Evolutionary conservation across 495 filamentous ascomycete genomes (phyloP), one percentile per base, ranked within the genome.

Genomic region (Neurospora pannonica): DNA sequence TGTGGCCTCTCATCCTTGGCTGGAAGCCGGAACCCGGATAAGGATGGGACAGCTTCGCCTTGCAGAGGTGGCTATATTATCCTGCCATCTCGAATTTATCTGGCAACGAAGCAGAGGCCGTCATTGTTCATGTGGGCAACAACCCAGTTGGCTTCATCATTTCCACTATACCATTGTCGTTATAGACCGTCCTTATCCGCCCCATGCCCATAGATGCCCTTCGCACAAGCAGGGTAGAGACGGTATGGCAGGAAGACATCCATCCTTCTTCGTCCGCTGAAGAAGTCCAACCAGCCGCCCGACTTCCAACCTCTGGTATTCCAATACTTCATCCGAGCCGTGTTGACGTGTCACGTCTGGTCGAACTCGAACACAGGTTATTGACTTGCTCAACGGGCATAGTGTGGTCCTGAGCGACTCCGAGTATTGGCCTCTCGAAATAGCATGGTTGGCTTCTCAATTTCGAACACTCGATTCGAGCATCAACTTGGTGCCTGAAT

Each of bases 1-100:
- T 48, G 19, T 48, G 40, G 40, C 40, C 40, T 43, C 40, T 48
- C 43, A 24, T 48, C n/a, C 43, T 48, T 48, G 43, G 43, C n/a
- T 48, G 43, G 43, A 48, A 48, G 43, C 3, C 43, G 43, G 43
- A 48, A 48, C 43, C n/a, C 19, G n/a, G n/a, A 4, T 9, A 48
- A 48, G 43, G 43, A 48, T 48, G 43, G 43, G 42, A 21, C 42
- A 46, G 42, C 42, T 9, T 46, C 42, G 17, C 71, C 73, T 73
- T 39, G 78, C 79, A 81, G 79, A 79, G 77, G 75, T 72, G 75
- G 60, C 70, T 76, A 82, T 78, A 77, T 79, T 81, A 78, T 62
- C 75, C 74, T 74, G 75, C 77, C 76, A 75, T 77, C 54, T 71
- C 72, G 74, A 74, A 70, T 81, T 78, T 80, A 79, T 79, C 79